Evolutionary conservation across 148 eudicot species (phyloP), one percentile per base, ranked within the genome.

Genomic region (Nyssa sinensis): DNA sequence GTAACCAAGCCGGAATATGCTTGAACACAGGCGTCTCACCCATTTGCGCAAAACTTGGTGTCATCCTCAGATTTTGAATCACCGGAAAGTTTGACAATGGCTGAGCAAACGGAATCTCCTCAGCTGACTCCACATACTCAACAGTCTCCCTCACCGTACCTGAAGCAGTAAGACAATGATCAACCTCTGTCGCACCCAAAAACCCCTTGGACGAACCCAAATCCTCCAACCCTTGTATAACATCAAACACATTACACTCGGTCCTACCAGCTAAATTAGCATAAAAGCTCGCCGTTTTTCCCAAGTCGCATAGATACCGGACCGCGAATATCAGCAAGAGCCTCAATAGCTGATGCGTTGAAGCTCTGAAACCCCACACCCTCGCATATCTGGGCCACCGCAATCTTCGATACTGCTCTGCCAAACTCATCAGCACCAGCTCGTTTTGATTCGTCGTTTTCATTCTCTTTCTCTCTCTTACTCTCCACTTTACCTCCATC

Each of bases 261-360:
- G 92, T 84, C 79, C 98, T 87, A 78, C 89, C 86, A 71, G 97
- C 90, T 83, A 90, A 78, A 90, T 80, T 92, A 65, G 97, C 86
- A 72, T 87, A 82, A 53, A 74, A 84, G 69, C 29, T 84, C 12
- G 91, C 83, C 4, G 93, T 77, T 67, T 90, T 89, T 23, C 89
- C 98, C 60, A 94, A 74, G 59, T 90, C 96, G 35, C 78, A 69
- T 3, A 92, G 72, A 69, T 84, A 94, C 31, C 88, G 77, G 73
- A 92, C 53, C 3, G 88, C 85, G n/a, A 24, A 94, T 72, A 60
- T 85, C 88, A 0, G 96, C 82, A 24, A 94, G 76, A 0, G 96
- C 81, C 65, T 84, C 93, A 61, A 94, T 78, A 58, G 93, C 85
- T 0, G 97, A 94, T 58, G 87, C 81, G 32, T 80, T 90, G 13